Evolutionary conservation across 2,329 filamentous ascomycete species (phyloP).

Genomic region (Fusarium euwallaceae): DNA sequence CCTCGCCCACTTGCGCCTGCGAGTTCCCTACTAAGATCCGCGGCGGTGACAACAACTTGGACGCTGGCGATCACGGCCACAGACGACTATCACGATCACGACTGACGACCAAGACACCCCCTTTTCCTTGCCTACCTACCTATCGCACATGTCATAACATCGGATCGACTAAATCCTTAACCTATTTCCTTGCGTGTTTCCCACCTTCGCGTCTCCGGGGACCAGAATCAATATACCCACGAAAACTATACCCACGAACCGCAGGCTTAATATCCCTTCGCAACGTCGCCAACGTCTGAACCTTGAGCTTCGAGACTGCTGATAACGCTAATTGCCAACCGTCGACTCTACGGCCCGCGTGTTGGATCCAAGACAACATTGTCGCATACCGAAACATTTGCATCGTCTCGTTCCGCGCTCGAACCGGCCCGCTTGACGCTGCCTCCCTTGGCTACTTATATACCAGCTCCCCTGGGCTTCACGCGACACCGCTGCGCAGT

Average conservation of each 20-base stretch:
- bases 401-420: constrained; percentile 30
- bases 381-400: constrained; percentile 43
- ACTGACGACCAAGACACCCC: constrained; percentile 9
- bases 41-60: constrained; percentile 28
- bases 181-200: constrained; percentile 25
- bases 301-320: constrained; percentile 12
- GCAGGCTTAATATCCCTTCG: constrained; percentile 13
- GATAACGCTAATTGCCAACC: constrained; percentile 22
- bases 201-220: constrained; percentile 9
- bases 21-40: constrained; percentile 19
- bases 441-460: constrained; percentile 35
- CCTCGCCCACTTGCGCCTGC: constrained; percentile 36
- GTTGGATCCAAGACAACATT: constrained; percentile 42
- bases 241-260: constrained; percentile 25
- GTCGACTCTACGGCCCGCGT: constrained; percentile 16
- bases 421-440: constrained; percentile 15
- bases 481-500: constrained; percentile 29
- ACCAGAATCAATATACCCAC: constrained; percentile 18
- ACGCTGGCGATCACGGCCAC: constrained; percentile 17
- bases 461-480: constrained; percentile 11
- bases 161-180: constrained; percentile 15
- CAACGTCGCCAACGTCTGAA: constrained; percentile 7
- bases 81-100: constrained; percentile 25
- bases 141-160: constrained; percentile 8
- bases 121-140: constrained; percentile 22